phyloP scores from a whole-genome alignment of 371 early-diverging fungal species.

The Sporodiniella umbellata region DNA sequence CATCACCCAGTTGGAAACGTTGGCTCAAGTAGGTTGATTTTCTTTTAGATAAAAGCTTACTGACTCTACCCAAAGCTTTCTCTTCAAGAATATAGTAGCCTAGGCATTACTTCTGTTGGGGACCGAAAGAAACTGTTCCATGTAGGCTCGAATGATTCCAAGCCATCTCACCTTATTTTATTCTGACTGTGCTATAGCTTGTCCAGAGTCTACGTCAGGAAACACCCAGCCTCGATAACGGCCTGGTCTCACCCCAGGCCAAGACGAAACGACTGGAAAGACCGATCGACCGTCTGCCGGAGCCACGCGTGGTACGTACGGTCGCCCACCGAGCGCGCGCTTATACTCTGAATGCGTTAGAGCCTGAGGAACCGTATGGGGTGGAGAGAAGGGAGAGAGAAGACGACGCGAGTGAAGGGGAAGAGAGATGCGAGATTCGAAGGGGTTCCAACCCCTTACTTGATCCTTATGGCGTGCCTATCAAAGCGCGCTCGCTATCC shows the following conservation, averaged over 20 bases:
- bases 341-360: too few species aligned
- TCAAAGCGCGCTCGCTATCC: slow-evolving; percentile 2
- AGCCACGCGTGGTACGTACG: too few species aligned
- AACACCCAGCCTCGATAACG: slow-evolving; percentile 30
- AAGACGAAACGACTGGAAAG: too few species aligned
- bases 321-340: too few species aligned
- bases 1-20: slow-evolving; percentile 49
- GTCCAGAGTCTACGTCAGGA: slow-evolving; percentile 41
- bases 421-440: slow-evolving; percentile 16
- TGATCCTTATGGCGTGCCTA: slow-evolving; percentile 33
- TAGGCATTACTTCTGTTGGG: slow-evolving; percentile 71
- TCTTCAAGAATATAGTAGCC: slow-evolving; percentile 71
- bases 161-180: slow-evolving; percentile 9
- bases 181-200: slow-evolving; percentile 36
- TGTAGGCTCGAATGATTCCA: slow-evolving; percentile 12
- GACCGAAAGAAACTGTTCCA: slow-evolving; percentile 69
- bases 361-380: too few species aligned
- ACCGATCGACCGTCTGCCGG: too few species aligned
- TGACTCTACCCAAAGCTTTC: slow-evolving; percentile 46
- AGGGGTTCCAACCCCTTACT: slow-evolving; percentile 29
- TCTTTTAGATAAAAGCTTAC: too few species aligned
- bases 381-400: not conserved
- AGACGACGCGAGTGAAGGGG: slow-evolving; percentile 13
- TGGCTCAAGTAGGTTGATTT: slow-evolving; percentile 40
- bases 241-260: slow-evolving; percentile 25